phyloP scores from a whole-genome alignment of 176 grass and related monocot genomes.

The Musa troglodytarum region DNA sequence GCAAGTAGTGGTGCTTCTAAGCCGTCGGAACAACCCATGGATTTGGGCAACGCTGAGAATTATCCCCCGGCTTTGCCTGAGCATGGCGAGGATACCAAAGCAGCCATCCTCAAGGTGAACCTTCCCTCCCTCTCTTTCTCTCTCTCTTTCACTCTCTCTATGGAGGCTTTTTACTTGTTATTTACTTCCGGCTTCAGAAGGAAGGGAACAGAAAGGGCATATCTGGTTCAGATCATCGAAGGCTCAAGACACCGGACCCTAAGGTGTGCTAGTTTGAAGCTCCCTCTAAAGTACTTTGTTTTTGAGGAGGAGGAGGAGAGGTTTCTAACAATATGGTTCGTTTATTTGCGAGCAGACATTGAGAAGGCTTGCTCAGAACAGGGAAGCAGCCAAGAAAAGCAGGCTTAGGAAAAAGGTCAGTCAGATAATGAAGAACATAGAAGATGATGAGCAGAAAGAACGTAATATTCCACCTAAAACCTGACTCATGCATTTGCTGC shows the following conservation, averaged over 20 bases:
- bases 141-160: not conserved
- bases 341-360: conserved; percentile 40
- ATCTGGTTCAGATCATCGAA: conserved; percentile 49
- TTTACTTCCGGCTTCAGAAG: conserved; percentile 29
- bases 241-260: conserved; percentile 46
- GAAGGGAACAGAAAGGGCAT: conserved; percentile 61
- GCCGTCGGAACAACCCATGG: conserved; percentile 40
- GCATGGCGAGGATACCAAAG: conserved; percentile 52
- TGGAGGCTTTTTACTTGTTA: not conserved
- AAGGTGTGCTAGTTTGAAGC: conserved; percentile 39
- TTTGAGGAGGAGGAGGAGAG: not conserved
- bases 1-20: conserved; percentile 55
- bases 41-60: conserved; percentile 53
- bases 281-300: not conserved
- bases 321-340: not conserved
- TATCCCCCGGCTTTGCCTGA: conserved; percentile 9
- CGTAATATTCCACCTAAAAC: not conserved
- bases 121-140: not conserved
- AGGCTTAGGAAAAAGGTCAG: conserved; percentile 88
- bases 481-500: not conserved
- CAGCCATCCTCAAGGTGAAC: conserved; percentile 42
- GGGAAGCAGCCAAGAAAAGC: conserved; percentile 95
- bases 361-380: conserved; percentile 96
- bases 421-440: conserved; percentile 7
- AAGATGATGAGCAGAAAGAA: not conserved